These are phyloP conservation scores for Dactylellina cionopaga DNA, from an alignment of 2,329 filamentous ascomycete genomes.

Conservation along the genomic window DNA sequence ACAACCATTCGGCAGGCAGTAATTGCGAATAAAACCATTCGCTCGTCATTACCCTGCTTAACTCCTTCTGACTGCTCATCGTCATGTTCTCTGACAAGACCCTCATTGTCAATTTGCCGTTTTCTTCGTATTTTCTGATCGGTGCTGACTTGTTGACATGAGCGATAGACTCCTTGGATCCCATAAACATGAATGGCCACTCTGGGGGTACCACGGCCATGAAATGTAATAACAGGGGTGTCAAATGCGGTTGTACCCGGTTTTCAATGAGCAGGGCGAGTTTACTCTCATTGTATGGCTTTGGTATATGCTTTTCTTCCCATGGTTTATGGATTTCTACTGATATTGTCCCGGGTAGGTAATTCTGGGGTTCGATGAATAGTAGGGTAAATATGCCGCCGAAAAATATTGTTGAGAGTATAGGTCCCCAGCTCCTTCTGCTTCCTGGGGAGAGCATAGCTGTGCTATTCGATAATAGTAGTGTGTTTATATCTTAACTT, in stretches of 20 bases:
- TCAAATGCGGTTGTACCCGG: slow-evolving; percentile 60
- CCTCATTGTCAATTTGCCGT: slow-evolving; percentile 61
- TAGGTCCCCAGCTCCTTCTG: slow-evolving; percentile 14
- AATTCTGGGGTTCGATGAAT: slow-evolving; percentile 7
- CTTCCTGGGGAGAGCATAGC: slow-evolving; percentile 6
- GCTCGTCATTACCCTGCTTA: slow-evolving; percentile 67
- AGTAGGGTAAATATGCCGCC: slow-evolving; percentile 12
- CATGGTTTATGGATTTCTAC: slow-evolving; percentile 12
- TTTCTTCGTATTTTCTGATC: slow-evolving; percentile 49
- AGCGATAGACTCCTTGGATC: slow-evolving; percentile 63
- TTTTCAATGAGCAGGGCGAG: slow-evolving; percentile 68
- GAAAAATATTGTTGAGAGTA: slow-evolving; percentile 30
- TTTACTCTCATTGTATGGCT: slow-evolving; percentile 59
- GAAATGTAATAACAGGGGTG: slow-evolving; percentile 67
- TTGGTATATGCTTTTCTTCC: slow-evolving; percentile 13
- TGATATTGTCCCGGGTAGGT: slow-evolving; percentile 25
- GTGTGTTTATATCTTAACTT: not conserved
- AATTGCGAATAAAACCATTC: slow-evolving; percentile 66
- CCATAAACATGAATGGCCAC: slow-evolving; percentile 71
- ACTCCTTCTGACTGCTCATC: slow-evolving; percentile 66
- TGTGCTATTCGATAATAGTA: slow-evolving; percentile 8
- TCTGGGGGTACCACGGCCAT: slow-evolving; percentile 68
- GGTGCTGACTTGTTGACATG: slow-evolving; percentile 58
- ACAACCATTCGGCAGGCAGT: slow-evolving; percentile 67
- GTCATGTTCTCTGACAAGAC: slow-evolving; percentile 67